A percentile compares a stretch with the other conserved stretches of the same genome.
phyloP scores from a whole-genome alignment of 1,139 yeast genomes.

The Candida sanyaensis region DNA sequence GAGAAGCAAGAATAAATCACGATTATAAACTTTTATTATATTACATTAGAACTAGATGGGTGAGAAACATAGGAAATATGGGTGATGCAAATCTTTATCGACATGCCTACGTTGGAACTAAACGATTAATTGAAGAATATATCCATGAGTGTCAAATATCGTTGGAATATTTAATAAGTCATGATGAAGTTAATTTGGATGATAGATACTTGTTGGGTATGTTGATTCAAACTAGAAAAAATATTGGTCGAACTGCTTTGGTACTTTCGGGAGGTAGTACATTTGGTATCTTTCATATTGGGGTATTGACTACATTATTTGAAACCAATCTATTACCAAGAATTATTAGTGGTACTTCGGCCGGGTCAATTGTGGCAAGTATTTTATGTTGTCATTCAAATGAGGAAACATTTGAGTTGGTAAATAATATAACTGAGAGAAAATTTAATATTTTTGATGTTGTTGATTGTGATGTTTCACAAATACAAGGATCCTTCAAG shows the following conservation, averaged over 20 bases:
- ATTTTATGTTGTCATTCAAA: constrained; percentile 79
- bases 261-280: constrained; percentile 95
- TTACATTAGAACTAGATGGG: constrained; percentile 81
- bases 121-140: constrained; percentile 78
- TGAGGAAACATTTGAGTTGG: constrained; percentile 64
- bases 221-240: constrained; percentile 83
- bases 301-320: constrained; percentile 78
- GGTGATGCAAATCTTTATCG: constrained; percentile 79
- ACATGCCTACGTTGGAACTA: constrained; percentile 85
- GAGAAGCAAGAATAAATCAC: constrained; percentile 54
- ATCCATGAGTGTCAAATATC: constrained; percentile 72
- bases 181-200: constrained; percentile 53
- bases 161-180: constrained; percentile 49
- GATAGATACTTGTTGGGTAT: constrained; percentile 72
- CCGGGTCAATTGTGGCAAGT: constrained; percentile 94
- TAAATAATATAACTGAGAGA: constrained; percentile 54
- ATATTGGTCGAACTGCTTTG: constrained; percentile 91
- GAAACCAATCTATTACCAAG: constrained; percentile 79
- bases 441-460: constrained; percentile 71
- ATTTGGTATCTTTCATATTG: constrained; percentile 89
- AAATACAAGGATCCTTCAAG: constrained; percentile 44
- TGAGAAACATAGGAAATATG: constrained; percentile 83
- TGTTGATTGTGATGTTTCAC: constrained; percentile 26
- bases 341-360: constrained; percentile 92
- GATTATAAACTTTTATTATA: constrained; percentile 68